phyloP scores from a whole-genome alignment of 345 rosid genomes.

The Arabis alpina region DNA sequence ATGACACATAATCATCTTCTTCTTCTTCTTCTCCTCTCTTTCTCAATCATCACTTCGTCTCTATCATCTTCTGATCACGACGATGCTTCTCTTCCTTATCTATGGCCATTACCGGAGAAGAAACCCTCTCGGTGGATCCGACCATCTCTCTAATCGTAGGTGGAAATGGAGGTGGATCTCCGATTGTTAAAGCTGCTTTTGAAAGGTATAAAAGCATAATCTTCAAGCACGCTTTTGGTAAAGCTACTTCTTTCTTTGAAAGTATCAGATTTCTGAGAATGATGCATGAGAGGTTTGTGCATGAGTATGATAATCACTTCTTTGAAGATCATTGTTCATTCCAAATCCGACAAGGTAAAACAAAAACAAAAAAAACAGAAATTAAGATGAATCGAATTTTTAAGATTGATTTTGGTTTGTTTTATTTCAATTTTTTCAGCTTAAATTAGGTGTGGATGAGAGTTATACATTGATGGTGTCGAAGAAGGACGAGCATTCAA shows the following conservation, averaged over 20 bases:
- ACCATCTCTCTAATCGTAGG: constrained; percentile 48
- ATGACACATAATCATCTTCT: constrained; percentile 32
- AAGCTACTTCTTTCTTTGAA: constrained; percentile 41
- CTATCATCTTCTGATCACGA: constrained; percentile 1
- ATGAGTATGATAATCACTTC: constrained; percentile 58
- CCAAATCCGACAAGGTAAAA: constrained; percentile 63
- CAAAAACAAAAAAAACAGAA: too few species aligned
- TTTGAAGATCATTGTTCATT: constrained; percentile 64
- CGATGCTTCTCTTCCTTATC: constrained; percentile 51
- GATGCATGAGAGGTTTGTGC: constrained; percentile 7
- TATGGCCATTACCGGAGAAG: constrained; percentile 88
- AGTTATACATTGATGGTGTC: constrained; percentile 53
- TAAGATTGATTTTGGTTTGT: too few species aligned
- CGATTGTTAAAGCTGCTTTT: constrained; percentile 64
- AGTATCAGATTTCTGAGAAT: constrained; percentile 42
- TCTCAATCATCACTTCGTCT: constrained; percentile 29
- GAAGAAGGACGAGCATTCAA: constrained; percentile 54
- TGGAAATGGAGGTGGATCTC: constrained; percentile 62
- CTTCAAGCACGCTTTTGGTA: constrained; percentile 52
- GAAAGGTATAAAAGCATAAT: constrained; percentile 68
- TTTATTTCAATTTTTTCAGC: constrained; percentile 27
- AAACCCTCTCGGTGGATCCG: constrained; percentile 75
- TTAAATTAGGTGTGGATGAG: constrained; percentile 54
- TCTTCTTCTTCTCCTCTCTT: background rate
- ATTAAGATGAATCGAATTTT: too few species aligned